Percentiles rank a stretch among this genome's conserved stretches.
phyloP scores from a whole-genome alignment of 140 eudicot genomes.

The Cichorium intybus region DNA sequence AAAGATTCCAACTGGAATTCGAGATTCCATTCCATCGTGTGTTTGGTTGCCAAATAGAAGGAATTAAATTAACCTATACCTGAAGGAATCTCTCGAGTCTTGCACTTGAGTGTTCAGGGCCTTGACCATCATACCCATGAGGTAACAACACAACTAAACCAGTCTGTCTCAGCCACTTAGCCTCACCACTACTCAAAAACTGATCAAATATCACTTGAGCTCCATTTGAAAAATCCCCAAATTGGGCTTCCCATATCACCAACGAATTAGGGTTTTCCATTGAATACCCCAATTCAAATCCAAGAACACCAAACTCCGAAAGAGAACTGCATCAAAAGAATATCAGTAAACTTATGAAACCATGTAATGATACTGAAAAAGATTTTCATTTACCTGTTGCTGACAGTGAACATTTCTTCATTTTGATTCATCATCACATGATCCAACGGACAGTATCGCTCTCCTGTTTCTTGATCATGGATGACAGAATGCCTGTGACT shows the following conservation, averaged over 20 bases:
- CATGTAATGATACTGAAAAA: no score
- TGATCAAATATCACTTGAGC: slow-evolving; percentile 98
- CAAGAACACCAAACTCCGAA: slow-evolving; percentile 94
- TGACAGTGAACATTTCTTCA: slow-evolving; percentile 94
- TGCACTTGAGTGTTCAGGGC: slow-evolving; percentile 98
- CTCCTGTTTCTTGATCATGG: slow-evolving; percentile 97
- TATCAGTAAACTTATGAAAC: not conserved
- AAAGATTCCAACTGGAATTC: not conserved
- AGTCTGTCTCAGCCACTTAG: slow-evolving; percentile 95
- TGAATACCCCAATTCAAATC: slow-evolving; percentile 94
- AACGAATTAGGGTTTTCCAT: slow-evolving; percentile 97
- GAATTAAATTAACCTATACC: no score
- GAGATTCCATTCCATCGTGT: no score
- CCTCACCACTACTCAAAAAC: slow-evolving; percentile 95
- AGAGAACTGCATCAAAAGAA: slow-evolving; percentile 56
- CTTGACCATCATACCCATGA: slow-evolving; percentile 99
- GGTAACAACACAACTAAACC: slow-evolving; percentile 90
- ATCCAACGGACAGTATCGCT: slow-evolving; percentile 84
- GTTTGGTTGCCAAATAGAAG: no score
- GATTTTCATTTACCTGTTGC: slow-evolving; percentile 99
- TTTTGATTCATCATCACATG: slow-evolving; percentile 77
- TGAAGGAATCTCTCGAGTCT: slow-evolving; percentile 94
- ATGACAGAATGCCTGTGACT: slow-evolving; percentile 95
- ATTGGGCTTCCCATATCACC: slow-evolving; percentile 98
- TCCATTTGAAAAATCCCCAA: slow-evolving; percentile 94